These are phyloP conservation scores for Fusarium azukiicola DNA, from an alignment of 2,329 filamentous ascomycete genomes.

Conservation along the genomic window DNA sequence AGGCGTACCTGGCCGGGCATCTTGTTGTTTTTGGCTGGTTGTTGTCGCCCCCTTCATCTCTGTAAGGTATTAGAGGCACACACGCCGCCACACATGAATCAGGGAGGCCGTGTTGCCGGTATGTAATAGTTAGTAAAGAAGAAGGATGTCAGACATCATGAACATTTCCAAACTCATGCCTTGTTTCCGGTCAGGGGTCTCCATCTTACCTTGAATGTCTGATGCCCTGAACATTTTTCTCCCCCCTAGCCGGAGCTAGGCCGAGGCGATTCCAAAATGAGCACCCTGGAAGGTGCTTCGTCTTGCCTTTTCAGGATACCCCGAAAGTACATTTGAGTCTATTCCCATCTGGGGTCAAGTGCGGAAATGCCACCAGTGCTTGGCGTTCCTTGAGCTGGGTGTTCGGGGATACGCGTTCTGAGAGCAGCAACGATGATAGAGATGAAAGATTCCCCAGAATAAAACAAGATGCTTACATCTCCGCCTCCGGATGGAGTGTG, in stretches of 20 bases:
- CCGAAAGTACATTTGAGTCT: background rate
- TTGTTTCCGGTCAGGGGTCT: conserved; percentile 2
- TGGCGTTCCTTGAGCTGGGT: background rate
- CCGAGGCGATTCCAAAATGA: background rate
- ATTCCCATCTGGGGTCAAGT: background rate
- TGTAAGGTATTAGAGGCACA: background rate
- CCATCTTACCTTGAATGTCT: conserved; percentile 11
- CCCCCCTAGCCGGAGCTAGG: conserved; percentile 1
- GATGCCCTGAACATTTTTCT: conserved; percentile 4
- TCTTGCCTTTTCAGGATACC: background rate
- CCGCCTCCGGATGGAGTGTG: background rate
- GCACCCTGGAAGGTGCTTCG: background rate
- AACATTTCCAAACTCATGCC: background rate
- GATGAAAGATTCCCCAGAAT: background rate
- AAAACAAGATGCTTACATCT: conserved; percentile 13
- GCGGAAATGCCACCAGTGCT: background rate
- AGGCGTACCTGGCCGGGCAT: background rate
- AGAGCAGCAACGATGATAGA: background rate
- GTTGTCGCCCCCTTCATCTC: background rate
- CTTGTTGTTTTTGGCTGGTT: background rate
- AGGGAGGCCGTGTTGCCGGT: background rate
- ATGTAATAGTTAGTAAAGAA: background rate
- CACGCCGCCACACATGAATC: background rate
- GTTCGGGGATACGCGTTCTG: background rate
- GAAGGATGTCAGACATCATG: background rate